Conservation (phyloP, 148 eudicot species). For the Fallopia convolvulus region DNA sequence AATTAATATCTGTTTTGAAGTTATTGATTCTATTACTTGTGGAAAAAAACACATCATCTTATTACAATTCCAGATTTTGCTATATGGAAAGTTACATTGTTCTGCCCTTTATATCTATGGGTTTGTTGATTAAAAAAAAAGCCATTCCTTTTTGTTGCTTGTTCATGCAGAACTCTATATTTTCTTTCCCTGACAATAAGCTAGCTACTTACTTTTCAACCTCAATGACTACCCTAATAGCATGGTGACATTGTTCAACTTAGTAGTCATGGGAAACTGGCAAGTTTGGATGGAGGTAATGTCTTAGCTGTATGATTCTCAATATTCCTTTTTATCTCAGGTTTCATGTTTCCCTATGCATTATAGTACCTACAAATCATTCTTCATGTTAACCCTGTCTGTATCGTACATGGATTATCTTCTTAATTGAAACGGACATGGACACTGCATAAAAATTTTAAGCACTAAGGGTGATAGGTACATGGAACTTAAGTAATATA, state of each 20-base stretch:
- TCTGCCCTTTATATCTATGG: background rate
- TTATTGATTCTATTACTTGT: background rate
- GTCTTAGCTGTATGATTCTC: background rate
- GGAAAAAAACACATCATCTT: background rate
- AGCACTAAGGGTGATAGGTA: background rate
- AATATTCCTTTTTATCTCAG: background rate
- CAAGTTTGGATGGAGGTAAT: constrained; percentile 96
- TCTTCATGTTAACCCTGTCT: background rate
- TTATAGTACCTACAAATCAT: background rate
- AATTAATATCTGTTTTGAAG: background rate
- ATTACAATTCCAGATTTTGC: background rate
- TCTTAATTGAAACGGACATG: background rate
- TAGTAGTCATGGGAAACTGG: constrained; percentile 93
- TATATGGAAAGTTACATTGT: background rate
- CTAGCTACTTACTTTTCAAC: constrained; percentile 86
- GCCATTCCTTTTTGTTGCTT: background rate
- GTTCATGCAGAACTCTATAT: background rate
- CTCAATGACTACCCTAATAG: constrained; percentile 97
- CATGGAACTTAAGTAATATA: background rate
- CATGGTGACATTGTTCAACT: constrained; percentile 94
- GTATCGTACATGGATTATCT: background rate
- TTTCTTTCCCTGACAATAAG: constrained; percentile 41
- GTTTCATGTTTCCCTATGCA: background rate
- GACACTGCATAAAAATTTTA: background rate
- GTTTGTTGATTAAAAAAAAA: background rate